Conservation (phyloP, 108 stramenopile species). For the Epithemia pelagica region DNA sequence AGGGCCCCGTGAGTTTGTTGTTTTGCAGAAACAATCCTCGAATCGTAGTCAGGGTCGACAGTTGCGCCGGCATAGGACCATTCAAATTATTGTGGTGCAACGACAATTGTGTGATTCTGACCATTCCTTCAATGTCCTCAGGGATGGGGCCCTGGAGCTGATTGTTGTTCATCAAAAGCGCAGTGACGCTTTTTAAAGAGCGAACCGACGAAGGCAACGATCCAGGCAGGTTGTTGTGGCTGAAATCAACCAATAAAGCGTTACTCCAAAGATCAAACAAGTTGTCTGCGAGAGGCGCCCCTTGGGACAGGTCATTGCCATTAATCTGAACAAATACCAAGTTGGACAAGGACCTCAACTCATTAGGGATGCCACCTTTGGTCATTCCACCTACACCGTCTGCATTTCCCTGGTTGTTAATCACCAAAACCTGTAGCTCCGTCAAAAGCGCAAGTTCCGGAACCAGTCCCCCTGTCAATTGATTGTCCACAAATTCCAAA, state of each 20-base stretch:
- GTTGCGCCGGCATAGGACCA: conserved; percentile 12
- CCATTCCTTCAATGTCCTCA: conserved; percentile 23
- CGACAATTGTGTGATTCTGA: conserved; percentile 21
- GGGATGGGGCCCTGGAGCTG: conserved; percentile 51
- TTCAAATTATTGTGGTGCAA: conserved; percentile 23
- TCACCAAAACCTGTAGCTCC: not conserved
- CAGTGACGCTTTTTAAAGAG: not conserved
- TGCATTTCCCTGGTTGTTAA: not conserved
- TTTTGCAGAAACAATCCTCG: conserved; percentile 50
- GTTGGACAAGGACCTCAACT: not conserved
- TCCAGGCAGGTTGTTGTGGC: conserved; percentile 54
- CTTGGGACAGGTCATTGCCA: not conserved
- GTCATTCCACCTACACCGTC: not conserved
- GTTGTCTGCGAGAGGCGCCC: not conserved
- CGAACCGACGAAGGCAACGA: conserved; percentile 17
- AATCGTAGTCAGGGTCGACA: conserved; percentile 9
- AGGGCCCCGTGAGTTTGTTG: conserved; percentile 49
- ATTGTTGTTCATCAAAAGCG: conserved; percentile 58
- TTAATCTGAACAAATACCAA: not conserved
- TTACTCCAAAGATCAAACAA: not conserved
- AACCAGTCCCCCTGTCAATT: not conserved
- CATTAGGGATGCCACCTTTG: not conserved
- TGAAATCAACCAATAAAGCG: conserved; percentile 30
- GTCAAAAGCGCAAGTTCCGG: not conserved
- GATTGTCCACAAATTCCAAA: not conserved